Evolutionary conservation across 2,329 filamentous ascomycete species (phyloP), one percentile per base, ranked within the genome.

Genomic region (Penicillium vulpinum): DNA sequence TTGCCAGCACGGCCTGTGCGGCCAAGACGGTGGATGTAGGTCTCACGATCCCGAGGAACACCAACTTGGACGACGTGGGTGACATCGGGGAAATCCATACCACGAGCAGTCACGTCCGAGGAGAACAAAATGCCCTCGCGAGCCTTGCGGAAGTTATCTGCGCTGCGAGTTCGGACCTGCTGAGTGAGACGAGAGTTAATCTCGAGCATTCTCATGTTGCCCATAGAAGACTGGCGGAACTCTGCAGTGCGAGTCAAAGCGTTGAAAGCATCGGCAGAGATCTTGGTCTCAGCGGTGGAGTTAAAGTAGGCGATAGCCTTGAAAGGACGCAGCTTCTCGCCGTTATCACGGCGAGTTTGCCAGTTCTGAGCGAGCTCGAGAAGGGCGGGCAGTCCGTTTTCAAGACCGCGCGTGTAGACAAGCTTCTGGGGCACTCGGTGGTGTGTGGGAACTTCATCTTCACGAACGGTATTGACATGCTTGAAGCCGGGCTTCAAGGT

Each of bases 301-400:
- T 90, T 90, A 73, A 93, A 88, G 78, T 96, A 99, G 40, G 96
- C 80, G 58, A 99, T 95, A n/a, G 91, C 91, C 81, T 99, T 99
- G 84, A 97, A 97, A 0, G 91, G 90, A 76, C 60, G 74, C 68
- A 61, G 73, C 64, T 65, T 76, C 54, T 59, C 72, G 50, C 76
- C 72, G 16, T 66, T 48, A 39, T 65, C 66, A 21, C 77, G 71
- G 24, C 78, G 76, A 29, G 79, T 65, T n/a, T 81, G 73, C 65
- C 89, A 86, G 35, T 83, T 82, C 53, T 87, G 78, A 45, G 88
- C 78, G 50, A 97, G 81, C 74, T 97, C 92, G 52, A 94, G 81
- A 21, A 97, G 73, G 2, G 88, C 77, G 16, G 94, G 91, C 59
- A 91, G 81, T 40, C 87, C 77, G 72, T 97, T 95, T 67, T 91